Evolutionary conservation across 2,329 filamentous ascomycete genomes (phyloP).

Genomic region (Tolypocladium guangdongense): DNA sequence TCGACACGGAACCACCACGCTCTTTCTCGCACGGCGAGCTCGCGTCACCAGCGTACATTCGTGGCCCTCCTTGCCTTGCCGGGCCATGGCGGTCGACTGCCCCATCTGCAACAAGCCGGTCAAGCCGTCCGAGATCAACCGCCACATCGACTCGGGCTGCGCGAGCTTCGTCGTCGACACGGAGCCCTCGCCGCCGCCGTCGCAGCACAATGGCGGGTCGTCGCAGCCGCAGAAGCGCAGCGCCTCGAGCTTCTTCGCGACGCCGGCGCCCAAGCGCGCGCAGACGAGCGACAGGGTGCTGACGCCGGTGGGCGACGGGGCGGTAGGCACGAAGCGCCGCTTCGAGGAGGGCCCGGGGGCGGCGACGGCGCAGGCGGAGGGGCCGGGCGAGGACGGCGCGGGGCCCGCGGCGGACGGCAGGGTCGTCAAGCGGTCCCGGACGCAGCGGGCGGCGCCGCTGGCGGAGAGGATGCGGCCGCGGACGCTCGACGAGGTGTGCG

Average conservation of each 20-base stretch:
- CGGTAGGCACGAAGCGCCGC: constrained; percentile 34
- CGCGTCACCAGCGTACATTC: not conserved
- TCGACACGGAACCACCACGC: not conserved
- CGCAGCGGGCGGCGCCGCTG: constrained; percentile 64
- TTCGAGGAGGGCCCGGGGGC: constrained; percentile 44
- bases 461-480: constrained; percentile 89
- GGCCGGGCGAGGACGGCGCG: constrained; percentile 1
- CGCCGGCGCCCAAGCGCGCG: constrained; percentile 45
- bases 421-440: constrained; percentile 55
- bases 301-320: constrained; percentile 22
- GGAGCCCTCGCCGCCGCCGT: constrained; percentile 18
- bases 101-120: constrained; percentile 72
- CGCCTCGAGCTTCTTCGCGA: constrained; percentile 50
- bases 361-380: constrained; percentile 1
- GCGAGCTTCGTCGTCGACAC: constrained; percentile 46
- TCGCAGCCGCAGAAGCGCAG: constrained; percentile 39
- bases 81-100: constrained; percentile 51
- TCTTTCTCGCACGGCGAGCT: not conserved
- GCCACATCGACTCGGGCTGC: constrained; percentile 82
- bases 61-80: not conserved
- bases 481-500: constrained; percentile 74
- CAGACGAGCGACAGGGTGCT: constrained; percentile 17
- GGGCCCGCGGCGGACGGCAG: constrained; percentile 5
- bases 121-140: constrained; percentile 68
- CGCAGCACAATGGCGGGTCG: constrained; percentile 8